A percentile compares a stretch with the other conserved stretches of the same genome.
phyloP scores from a whole-genome alignment of 1,139 yeast genomes.

The Hanseniaspora sp. region DNA sequence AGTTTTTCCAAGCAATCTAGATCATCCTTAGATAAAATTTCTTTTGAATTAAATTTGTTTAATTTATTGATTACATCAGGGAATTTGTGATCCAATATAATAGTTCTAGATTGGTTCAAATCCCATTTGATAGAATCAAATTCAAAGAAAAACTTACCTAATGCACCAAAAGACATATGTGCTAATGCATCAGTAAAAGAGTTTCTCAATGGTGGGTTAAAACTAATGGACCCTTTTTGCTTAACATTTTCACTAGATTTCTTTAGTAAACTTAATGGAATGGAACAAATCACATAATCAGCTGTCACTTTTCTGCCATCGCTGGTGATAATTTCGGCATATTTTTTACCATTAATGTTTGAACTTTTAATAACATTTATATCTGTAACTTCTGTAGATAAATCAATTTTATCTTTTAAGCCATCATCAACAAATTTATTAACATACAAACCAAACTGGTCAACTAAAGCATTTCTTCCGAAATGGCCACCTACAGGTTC shows the following conservation, averaged over 20 bases:
- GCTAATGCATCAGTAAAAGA: constrained; percentile 37
- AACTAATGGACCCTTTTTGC: constrained; percentile 35
- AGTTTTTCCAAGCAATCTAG: neutral
- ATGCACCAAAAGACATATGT: constrained; percentile 51
- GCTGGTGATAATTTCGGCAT: constrained; percentile 24
- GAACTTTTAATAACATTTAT: constrained; percentile 27
- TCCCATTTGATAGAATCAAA: constrained; percentile 65
- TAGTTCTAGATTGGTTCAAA: constrained; percentile 38
- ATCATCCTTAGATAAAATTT: neutral
- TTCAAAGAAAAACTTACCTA: constrained; percentile 70
- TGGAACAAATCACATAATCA: constrained; percentile 55
- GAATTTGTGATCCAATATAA: constrained; percentile 33
- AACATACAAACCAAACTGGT: constrained; percentile 43
- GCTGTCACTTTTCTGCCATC: constrained; percentile 30
- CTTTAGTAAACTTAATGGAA: constrained; percentile 60
- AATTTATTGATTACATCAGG: constrained; percentile 1
- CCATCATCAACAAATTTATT: constrained; percentile 39
- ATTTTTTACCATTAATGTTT: constrained; percentile 15
- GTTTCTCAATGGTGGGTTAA: constrained; percentile 50
- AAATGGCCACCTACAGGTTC: constrained; percentile 54
- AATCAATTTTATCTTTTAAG: constrained; percentile 31
- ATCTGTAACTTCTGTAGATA: constrained; percentile 38
- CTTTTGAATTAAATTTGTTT: neutral
- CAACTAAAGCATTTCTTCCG: constrained; percentile 63
- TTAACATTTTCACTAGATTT: constrained; percentile 32